Percentiles rank a stretch among this genome's conserved stretches.
These are phyloP conservation scores for Massarina eburnea DNA, from an alignment of 2,329 filamentous ascomycete species.

Conservation along the genomic window DNA sequence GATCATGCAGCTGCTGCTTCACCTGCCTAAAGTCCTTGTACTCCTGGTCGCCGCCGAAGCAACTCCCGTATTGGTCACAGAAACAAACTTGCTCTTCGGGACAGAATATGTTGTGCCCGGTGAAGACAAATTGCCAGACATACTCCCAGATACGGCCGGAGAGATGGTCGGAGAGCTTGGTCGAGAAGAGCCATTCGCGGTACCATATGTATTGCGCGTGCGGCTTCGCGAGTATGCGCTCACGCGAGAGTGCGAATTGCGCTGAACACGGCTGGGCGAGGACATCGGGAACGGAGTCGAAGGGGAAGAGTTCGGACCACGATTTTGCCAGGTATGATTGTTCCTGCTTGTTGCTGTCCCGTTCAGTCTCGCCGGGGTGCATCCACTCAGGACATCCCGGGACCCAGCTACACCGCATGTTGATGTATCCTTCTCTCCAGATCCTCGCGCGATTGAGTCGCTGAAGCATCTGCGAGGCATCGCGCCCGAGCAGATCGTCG, in stretches of 20 bases:
- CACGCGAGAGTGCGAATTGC: slow-evolving; percentile 63
- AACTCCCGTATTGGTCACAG: slow-evolving; percentile 65
- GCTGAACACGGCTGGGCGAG: slow-evolving; percentile 65
- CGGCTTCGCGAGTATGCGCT: slow-evolving; percentile 58
- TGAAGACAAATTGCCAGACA: slow-evolving; percentile 65
- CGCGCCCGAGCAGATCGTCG: slow-evolving; percentile 51
- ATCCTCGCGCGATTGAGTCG: slow-evolving; percentile 51
- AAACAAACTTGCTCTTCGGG: slow-evolving; percentile 60
- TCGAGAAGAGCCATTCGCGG: slow-evolving; percentile 63
- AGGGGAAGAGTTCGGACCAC: slow-evolving; percentile 53
- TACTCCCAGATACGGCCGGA: slow-evolving; percentile 65
- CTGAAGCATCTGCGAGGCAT: slow-evolving; percentile 49
- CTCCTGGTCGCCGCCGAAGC: slow-evolving; percentile 56
- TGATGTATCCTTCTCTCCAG: slow-evolving; percentile 55
- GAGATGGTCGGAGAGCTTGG: slow-evolving; percentile 57
- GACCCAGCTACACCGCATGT: slow-evolving; percentile 58
- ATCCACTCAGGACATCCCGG: slow-evolving; percentile 60
- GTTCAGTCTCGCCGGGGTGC: slow-evolving; percentile 46
- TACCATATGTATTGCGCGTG: slow-evolving; percentile 58
- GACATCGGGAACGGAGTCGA: slow-evolving; percentile 50
- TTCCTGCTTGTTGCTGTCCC: slow-evolving; percentile 46
- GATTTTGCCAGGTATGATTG: slow-evolving; percentile 47
- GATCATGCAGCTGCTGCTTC: slow-evolving; percentile 45
- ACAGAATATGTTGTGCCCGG: slow-evolving; percentile 52
- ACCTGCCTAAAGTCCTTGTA: slow-evolving; percentile 54